A percentile compares a stretch with the other conserved stretches of the same genome.
phyloP scores from a whole-genome alignment of 2,329 filamentous ascomycete genomes.

The Beauveria australis region DNA sequence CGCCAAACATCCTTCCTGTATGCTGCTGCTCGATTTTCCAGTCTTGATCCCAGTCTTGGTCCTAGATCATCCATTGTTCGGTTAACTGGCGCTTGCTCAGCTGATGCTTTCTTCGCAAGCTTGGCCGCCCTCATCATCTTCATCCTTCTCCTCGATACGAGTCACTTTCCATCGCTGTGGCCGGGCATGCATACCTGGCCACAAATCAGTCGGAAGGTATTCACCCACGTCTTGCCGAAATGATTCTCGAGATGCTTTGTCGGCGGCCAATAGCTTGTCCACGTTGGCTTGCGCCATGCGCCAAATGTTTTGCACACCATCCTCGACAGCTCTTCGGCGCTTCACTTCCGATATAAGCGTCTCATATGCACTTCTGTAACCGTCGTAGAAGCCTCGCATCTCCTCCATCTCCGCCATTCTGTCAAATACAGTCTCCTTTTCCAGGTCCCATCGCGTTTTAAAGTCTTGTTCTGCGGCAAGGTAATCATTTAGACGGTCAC shows the following conservation, averaged over 20 bases:
- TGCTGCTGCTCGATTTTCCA: neutral
- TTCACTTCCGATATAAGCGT: slow-evolving; percentile 77
- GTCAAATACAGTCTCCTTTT: slow-evolving; percentile 58
- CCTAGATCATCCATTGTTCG: neutral
- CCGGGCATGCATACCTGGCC: slow-evolving; percentile 63
- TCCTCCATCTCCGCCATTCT: slow-evolving; percentile 70
- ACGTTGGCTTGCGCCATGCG: slow-evolving; percentile 70
- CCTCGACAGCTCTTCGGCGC: slow-evolving; percentile 63
- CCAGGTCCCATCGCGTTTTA: slow-evolving; percentile 61
- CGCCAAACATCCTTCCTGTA: neutral
- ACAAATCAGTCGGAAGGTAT: slow-evolving; percentile 79
- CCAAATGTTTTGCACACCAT: slow-evolving; percentile 65
- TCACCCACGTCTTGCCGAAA: slow-evolving; percentile 81
- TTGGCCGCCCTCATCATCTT: neutral
- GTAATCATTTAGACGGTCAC: slow-evolving; percentile 55
- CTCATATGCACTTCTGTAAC: slow-evolving; percentile 78
- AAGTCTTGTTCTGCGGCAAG: slow-evolving; percentile 58
- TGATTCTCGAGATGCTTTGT: slow-evolving; percentile 62
- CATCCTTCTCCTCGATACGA: slow-evolving; percentile 22
- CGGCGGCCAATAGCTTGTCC: slow-evolving; percentile 64
- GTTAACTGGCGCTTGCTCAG: neutral
- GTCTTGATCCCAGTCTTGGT: neutral
- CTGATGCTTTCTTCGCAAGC: neutral
- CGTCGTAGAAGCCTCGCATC: slow-evolving; percentile 76
- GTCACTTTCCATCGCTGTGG: slow-evolving; percentile 45